Conservation (phyloP, 352 stramenopile species). For the Albugo candida region DNA sequence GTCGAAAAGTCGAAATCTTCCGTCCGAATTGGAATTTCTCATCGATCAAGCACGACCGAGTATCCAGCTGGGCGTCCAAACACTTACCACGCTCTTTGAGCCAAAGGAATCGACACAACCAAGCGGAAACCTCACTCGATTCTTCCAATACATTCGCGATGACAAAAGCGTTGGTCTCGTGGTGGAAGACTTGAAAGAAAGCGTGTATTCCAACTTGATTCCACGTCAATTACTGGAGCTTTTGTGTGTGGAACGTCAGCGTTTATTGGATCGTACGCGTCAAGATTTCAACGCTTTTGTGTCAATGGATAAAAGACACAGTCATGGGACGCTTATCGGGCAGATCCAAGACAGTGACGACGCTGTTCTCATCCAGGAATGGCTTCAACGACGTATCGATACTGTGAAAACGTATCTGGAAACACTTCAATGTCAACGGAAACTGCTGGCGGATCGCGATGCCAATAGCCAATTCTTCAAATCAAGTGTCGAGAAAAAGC, state of each 20-base stretch:
- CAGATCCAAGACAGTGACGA: conserved; percentile 77
- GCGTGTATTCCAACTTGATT: conserved; percentile 65
- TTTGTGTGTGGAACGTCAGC: conserved; percentile 48
- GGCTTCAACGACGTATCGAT: conserved; percentile 52
- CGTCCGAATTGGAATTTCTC: neutral
- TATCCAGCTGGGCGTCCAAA: conserved; percentile 4
- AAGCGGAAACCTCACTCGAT: conserved; percentile 9
- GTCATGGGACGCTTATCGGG: conserved; percentile 67
- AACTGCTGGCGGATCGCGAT: conserved; percentile 45
- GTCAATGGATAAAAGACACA: conserved; percentile 48
- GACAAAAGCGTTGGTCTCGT: conserved; percentile 19
- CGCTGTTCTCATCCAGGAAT: conserved; percentile 58
- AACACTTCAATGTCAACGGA: conserved; percentile 32
- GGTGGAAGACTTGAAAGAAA: conserved; percentile 67
- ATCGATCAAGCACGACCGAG: neutral
- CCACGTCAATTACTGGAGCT: conserved; percentile 64
- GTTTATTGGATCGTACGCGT: conserved; percentile 48
- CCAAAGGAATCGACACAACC: conserved; percentile 1
- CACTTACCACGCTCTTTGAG: conserved; percentile 2
- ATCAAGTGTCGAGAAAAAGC: conserved; percentile 70
- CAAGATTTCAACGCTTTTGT: conserved; percentile 56
- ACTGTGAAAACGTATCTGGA: conserved; percentile 53
- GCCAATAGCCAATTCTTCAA: conserved; percentile 67
- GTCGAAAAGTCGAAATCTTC: neutral
- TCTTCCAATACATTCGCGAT: conserved; percentile 5